phyloP scores from a whole-genome alignment of 75 land plant species.

The Sequoiadendron giganteum region DNA sequence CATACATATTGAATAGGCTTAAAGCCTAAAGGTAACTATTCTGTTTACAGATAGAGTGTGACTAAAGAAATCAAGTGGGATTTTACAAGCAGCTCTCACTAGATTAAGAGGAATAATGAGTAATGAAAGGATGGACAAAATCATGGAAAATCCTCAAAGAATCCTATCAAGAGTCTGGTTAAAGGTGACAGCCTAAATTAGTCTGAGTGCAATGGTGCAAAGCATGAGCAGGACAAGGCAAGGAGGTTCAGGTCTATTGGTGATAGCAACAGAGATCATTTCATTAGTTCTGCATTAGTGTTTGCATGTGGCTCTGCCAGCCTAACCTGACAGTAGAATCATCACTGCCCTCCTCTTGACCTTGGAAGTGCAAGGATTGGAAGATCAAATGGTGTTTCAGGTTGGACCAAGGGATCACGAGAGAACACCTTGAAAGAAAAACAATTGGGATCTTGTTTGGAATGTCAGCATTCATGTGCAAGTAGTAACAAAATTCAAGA shows the following conservation, averaged over 20 bases:
- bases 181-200: neutral
- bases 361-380: too few species aligned
- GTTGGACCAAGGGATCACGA: slow-evolving; percentile 17
- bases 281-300: slow-evolving; percentile 22
- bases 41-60: neutral
- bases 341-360: too few species aligned
- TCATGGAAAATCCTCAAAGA: slow-evolving; percentile 22
- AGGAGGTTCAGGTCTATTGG: slow-evolving; percentile 18
- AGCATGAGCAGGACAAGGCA: slow-evolving; percentile 12
- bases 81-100: neutral
- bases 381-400: slow-evolving; percentile 15
- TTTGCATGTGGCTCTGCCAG: neutral
- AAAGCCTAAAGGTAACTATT: neutral
- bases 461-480: slow-evolving; percentile 14
- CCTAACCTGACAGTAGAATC: too few species aligned
- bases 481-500: neutral
- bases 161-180: neutral
- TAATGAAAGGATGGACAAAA: slow-evolving; percentile 3
- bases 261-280: slow-evolving; percentile 17
- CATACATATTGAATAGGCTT: neutral
- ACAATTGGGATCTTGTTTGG: slow-evolving; percentile 22
- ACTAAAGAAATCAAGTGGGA: slow-evolving; percentile 32
- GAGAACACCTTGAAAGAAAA: slow-evolving; percentile 37
- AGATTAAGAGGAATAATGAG: neutral
- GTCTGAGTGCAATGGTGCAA: neutral